Base-by-base conservation (phyloP, 352 stramenopile genomes). In the Phytopythium oedochilum region DNA sequence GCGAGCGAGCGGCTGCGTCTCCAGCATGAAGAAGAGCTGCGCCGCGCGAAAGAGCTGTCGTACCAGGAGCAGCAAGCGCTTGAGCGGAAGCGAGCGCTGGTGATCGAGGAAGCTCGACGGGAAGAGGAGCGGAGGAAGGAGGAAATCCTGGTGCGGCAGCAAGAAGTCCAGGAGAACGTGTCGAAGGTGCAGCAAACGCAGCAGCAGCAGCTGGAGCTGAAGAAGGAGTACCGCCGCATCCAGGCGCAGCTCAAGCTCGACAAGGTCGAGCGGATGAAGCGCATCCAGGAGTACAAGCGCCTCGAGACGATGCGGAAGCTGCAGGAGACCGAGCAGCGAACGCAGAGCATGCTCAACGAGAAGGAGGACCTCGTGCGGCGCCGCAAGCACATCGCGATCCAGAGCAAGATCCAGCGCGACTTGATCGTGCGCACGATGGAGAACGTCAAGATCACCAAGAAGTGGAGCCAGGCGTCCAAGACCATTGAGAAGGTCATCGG, bases 201-300 rank as follows among this genome's bases (percentile, higher is more conserved):
- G 52, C 56, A 83, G 38, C 60, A 89, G 3, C 78, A 93, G 50
- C 72, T 88, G n/a, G 63, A 79, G 48, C 61, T 96, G 18, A 82
- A 90, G 48, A 91, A 85, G 52, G 88, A 97, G 63, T 94, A 96
- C 53, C 73, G 78, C 5, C 70, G 72, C 9, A 79, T 96, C 32
- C 78, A 92, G 49, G 72, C 89, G 18, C 81, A 92, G 49, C 68
- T 94, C 48, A 92, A 96, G 51, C 63, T 93, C 29, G 89, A 96
- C 48, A 96, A 96, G 57, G 90, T 97, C 9, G 86, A 96, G 55
- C 78, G 90, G n/a, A 96, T 96, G 74, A 88, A 81, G 54, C 87
- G 90, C 23, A 85, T 96, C 26, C 76, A 96, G 57, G 89, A 97
- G 60, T 97, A 96, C 70, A 89, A 94, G 55, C 73, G 88, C 11